Conservation (phyloP, 2,329 filamentous ascomycete species). For the Aspergillus clavatus region DNA sequence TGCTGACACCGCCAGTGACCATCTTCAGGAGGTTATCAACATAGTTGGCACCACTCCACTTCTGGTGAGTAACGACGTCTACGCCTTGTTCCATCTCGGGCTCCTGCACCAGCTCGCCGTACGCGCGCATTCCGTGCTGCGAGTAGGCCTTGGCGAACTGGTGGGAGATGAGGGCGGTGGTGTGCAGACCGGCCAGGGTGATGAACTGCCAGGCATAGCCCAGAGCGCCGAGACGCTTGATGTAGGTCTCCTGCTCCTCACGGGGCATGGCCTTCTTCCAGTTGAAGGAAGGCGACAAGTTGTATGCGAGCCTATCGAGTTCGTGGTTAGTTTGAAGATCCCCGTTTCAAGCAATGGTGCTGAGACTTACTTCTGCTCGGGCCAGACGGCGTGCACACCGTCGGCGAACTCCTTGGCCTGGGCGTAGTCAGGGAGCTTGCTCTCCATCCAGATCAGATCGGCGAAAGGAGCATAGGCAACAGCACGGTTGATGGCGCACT, state of each 20-base stretch:
- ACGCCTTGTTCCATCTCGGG: slow-evolving; percentile 88
- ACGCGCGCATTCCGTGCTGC: slow-evolving; percentile 84
- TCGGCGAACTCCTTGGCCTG: slow-evolving; percentile 92
- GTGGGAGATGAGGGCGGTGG: slow-evolving; percentile 86
- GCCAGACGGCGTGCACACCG: slow-evolving; percentile 90
- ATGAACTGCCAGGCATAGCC: slow-evolving; percentile 99
- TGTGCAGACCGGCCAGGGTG: slow-evolving; percentile 95
- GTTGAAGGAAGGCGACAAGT: slow-evolving; percentile 98
- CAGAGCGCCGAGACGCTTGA: slow-evolving; percentile 74
- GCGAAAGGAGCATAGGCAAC: slow-evolving; percentile 89
- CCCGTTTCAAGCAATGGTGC: too few relatives aligned
- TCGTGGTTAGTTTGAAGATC: slow-evolving; percentile 20
- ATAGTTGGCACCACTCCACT: slow-evolving; percentile 94
- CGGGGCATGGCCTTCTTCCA: slow-evolving; percentile 96
- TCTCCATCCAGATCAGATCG: slow-evolving; percentile 99
- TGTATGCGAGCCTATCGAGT: slow-evolving; percentile 77
- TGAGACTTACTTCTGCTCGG: slow-evolving; percentile 79
- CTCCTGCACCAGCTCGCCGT: slow-evolving; percentile 95
- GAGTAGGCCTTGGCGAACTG: slow-evolving; percentile 80
- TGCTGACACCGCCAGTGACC: slow-evolving; percentile 88
- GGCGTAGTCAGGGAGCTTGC: slow-evolving; percentile 83
- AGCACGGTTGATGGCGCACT: slow-evolving; percentile 85
- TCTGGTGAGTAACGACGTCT: slow-evolving; percentile 98
- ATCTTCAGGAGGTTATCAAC: slow-evolving; percentile 95
- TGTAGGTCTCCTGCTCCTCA: slow-evolving; percentile 94